Evolutionary conservation across 2,329 filamentous ascomycete genomes (phyloP).

Genomic region (Diaporthe batatas): DNA sequence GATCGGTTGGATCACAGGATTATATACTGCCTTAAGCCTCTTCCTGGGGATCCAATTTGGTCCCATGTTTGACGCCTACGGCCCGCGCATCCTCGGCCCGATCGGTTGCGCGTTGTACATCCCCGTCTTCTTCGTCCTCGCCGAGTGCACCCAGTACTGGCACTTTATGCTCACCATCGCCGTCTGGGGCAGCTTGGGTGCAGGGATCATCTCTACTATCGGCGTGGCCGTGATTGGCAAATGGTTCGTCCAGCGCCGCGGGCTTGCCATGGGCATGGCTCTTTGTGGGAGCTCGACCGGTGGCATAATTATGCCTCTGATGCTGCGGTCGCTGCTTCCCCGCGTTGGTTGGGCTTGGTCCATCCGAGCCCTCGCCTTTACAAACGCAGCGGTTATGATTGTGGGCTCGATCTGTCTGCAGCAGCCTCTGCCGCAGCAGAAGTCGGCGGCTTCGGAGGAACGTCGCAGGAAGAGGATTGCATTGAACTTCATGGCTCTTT

Average conservation of each 20-base stretch:
- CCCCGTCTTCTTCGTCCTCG: slow-evolving; percentile 59
- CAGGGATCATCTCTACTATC: slow-evolving; percentile 54
- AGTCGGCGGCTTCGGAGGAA: not conserved
- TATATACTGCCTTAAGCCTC: slow-evolving; percentile 60
- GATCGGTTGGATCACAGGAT: slow-evolving; percentile 63
- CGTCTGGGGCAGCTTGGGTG: slow-evolving; percentile 57
- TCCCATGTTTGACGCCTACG: slow-evolving; percentile 62
- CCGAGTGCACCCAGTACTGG: slow-evolving; percentile 61
- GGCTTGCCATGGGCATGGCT: slow-evolving; percentile 47
- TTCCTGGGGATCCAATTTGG: slow-evolving; percentile 62
- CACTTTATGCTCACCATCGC: slow-evolving; percentile 62
- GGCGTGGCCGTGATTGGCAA: slow-evolving; percentile 51
- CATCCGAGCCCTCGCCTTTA: slow-evolving; percentile 50
- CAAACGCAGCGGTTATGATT: slow-evolving; percentile 48
- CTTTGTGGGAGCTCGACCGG: slow-evolving; percentile 47
- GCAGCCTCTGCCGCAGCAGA: slow-evolving; percentile 47
- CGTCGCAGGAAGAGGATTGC: slow-evolving; percentile 46
- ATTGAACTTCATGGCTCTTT: slow-evolving; percentile 57
- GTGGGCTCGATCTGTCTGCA: slow-evolving; percentile 52
- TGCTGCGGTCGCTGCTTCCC: slow-evolving; percentile 50
- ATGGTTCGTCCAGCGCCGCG: slow-evolving; percentile 46
- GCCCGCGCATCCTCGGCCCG: slow-evolving; percentile 56
- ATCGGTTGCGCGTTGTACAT: slow-evolving; percentile 54
- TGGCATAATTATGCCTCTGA: slow-evolving; percentile 51
- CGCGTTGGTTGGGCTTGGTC: slow-evolving; percentile 53